A percentile compares a stretch with the other conserved stretches of the same genome.
phyloP scores from a whole-genome alignment of 345 rosid species.

The Camelina hispida region DNA sequence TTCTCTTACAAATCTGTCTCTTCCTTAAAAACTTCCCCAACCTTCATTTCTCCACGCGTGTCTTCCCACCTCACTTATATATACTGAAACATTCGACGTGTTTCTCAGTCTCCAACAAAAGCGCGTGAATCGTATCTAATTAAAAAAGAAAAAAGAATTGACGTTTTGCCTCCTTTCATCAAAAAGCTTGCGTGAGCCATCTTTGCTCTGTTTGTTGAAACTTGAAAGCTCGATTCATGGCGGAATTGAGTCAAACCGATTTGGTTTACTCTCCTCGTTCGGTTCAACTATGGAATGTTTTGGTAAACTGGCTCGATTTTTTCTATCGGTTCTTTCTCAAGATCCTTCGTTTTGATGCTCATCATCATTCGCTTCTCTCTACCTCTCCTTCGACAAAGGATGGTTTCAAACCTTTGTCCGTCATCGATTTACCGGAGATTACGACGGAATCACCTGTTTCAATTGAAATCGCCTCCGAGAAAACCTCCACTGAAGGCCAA shows the following conservation, averaged over 20 bases:
- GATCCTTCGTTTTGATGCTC: constrained; percentile 57
- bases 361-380: constrained; percentile 61
- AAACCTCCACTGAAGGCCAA: too few species aligned
- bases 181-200: not conserved
- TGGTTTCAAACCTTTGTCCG: constrained; percentile 57
- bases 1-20: too few species aligned
- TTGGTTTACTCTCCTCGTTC: constrained; percentile 65
- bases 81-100: too few species aligned
- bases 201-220: not conserved
- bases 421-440: too few species aligned
- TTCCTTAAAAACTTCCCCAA: too few species aligned
- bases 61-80: too few species aligned
- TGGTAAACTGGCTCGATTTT: constrained; percentile 72
- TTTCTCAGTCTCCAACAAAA: too few species aligned
- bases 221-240: constrained; percentile 47
- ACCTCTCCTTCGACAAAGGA: constrained; percentile 7
- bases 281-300: constrained; percentile 59
- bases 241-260: constrained; percentile 78
- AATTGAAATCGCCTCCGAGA: too few species aligned
- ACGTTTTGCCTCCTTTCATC: not conserved
- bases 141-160: too few species aligned
- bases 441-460: too few species aligned
- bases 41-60: too few species aligned
- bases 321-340: constrained; percentile 71
- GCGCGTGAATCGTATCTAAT: too few species aligned